Evolutionary conservation across 768 basidiomycete species (phyloP), one percentile per base, ranked within the genome.

Genomic region (Holtermanniella nyarrowii): DNA sequence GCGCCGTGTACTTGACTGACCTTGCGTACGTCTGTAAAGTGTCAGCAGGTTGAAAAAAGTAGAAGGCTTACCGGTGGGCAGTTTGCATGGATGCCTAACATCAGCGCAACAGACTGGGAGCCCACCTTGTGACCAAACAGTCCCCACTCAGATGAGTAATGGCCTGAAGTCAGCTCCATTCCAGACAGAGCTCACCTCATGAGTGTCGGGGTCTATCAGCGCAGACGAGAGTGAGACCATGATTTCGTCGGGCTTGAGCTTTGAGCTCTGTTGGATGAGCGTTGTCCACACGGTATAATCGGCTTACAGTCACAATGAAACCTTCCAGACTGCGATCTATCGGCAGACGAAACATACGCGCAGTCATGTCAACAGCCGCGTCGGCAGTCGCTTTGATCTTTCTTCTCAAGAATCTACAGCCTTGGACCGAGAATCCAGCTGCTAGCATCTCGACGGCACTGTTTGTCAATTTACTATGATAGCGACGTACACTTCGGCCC

Each of bases 21-120:
- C 24, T 56, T 65, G 12, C 54, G 40, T 4, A 68, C 56, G 26
- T 68, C 66, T 48, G 24, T 13, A 46, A n/a, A n/a, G n/a, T n/a
- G n/a, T n/a, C n/a, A n/a, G n/a, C n/a, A n/a, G n/a, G n/a, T n/a
- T n/a, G n/a, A n/a, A n/a, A n/a, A n/a, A n/a, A n/a, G n/a, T n/a
- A n/a, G n/a, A n/a, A n/a, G n/a, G n/a, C n/a, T n/a, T n/a, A 48
- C 46, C 46, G 4, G 61, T 65, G 0, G 66, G 63, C 3, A 68
- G 43, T 42, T 68, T 68, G 48, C 63, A 65, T 1, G 66, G 66
- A 4, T 50, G 57, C 44, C 66, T 48, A 14, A 14, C n/a, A 25
- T 46, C 44, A 46, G 44, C 23, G 10, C 13, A 46, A n/a, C 37
- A 23, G 53, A 55, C 23, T 45, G 21, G 3, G 65, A 57, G 3